Evolutionary conservation across 176 grass and related monocot species (phyloP).

Genomic region (Eragrostis nindensis): DNA sequence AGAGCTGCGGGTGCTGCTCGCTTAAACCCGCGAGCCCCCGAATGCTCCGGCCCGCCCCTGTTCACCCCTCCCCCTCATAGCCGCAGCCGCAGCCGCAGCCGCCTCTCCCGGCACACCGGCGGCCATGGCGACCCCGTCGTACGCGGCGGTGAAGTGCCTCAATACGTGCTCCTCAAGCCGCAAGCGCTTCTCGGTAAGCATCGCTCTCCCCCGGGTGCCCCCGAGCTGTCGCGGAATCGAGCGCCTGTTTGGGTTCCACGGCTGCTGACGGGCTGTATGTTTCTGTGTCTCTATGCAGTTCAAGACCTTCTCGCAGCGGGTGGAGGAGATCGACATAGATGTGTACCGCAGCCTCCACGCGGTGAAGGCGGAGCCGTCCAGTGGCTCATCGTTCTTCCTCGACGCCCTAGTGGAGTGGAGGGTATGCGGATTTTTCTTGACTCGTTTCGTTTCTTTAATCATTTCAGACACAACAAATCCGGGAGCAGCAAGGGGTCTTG

Average conservation of each 20-base stretch:
- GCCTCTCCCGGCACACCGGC: not conserved
- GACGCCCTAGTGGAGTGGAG: constrained; percentile 78
- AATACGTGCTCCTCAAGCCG: constrained; percentile 67
- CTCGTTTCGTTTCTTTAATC: constrained; percentile 4
- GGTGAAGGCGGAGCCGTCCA: constrained; percentile 73
- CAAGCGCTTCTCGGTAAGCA: constrained; percentile 80
- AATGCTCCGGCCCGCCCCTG: not conserved
- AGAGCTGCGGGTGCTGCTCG: not conserved
- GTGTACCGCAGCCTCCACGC: constrained; percentile 74
- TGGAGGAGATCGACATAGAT: constrained; percentile 85
- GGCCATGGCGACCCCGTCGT: constrained; percentile 64
- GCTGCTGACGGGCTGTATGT: constrained; percentile 27
- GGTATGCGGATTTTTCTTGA: constrained; percentile 45
- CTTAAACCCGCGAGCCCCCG: constrained; percentile 52
- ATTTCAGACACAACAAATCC: not conserved
- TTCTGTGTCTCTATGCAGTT: constrained; percentile 57
- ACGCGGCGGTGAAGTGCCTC: constrained; percentile 75
- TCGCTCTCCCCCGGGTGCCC: not conserved
- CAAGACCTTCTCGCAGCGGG: constrained; percentile 83
- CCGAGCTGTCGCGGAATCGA: constrained; percentile 20
- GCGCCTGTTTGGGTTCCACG: not conserved
- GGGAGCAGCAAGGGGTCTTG: not conserved
- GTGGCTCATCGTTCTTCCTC: constrained; percentile 83
- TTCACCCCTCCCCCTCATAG: not conserved
- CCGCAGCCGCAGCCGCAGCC: not conserved